These are phyloP conservation scores for Lasiodiplodia sp. DNA, from an alignment of 2,329 filamentous ascomycete genomes.

Conservation along the genomic window DNA sequence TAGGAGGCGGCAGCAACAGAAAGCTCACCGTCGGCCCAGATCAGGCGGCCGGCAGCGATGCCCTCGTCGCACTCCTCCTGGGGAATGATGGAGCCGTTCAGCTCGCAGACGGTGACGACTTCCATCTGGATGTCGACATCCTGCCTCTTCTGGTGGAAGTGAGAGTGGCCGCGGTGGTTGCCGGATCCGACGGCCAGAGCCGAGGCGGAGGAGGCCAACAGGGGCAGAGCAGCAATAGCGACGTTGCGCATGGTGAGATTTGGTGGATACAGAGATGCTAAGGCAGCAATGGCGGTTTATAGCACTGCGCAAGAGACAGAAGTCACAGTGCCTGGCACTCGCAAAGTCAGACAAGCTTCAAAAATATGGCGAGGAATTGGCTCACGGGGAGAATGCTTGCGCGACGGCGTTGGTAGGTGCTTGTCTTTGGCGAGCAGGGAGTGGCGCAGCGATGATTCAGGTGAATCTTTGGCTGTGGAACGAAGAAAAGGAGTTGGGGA, in stretches of 20 bases:
- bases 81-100: conserved; percentile 69
- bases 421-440: conserved; percentile 20
- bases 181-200: conserved; percentile 24
- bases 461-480: not conserved
- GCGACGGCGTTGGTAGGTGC: conserved; percentile 4
- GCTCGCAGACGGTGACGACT: conserved; percentile 73
- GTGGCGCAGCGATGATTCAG: conserved; percentile 24
- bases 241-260: conserved; percentile 22
- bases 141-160: conserved; percentile 24
- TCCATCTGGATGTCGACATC: conserved; percentile 62
- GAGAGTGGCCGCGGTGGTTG: conserved; percentile 18
- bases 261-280: not conserved
- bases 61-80: conserved; percentile 73
- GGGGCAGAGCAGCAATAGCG: conserved; percentile 21
- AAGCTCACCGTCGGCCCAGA: conserved; percentile 61
- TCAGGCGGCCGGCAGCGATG: conserved; percentile 70
- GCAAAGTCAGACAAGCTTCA: conserved; percentile 12
- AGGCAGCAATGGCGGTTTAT: conserved; percentile 15
- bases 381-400: conserved; percentile 23
- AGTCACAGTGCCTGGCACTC: conserved; percentile 8
- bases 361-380: conserved; percentile 3
- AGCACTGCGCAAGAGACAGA: conserved; percentile 1
- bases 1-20: conserved; percentile 42
- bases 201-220: conserved; percentile 23
- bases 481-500: not conserved